Evolutionary conservation across 441 rosid genomes (phyloP), one percentile per base, ranked within the genome.

Genomic region (Gossypium schwendimanii): DNA sequence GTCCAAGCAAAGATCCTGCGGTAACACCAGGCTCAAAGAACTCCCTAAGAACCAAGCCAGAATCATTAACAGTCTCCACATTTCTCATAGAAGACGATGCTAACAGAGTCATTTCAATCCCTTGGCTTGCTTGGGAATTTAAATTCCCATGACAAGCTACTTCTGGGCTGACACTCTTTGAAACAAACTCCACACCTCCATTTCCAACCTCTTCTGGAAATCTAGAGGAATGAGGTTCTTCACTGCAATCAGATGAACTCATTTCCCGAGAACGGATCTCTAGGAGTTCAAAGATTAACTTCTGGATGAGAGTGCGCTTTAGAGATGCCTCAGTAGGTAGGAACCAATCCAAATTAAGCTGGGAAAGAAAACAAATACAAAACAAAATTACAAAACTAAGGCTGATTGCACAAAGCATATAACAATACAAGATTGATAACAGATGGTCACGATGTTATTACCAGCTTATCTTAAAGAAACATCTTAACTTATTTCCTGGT

Each of bases 1-100:
- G 90, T 53, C 83, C 84, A 69, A 88, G 87, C 78, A 89, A 86
- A 75, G 99, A 82, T 59, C 88, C 93, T 60, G 89, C 66, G 72
- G 87, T 28, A 81, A 78, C 86, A 83, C 88, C 93, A 24, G 94
- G 85, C 68, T 90, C 91, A 36, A 93, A 83, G 33, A 93, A 78
- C 72, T 95, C 97, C 80, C 89, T 86, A 26, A 95, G 95, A 75
- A 93, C 97, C 85, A 91, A 81, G 63, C 87, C 85, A 2, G 97
- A 83, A 78, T 95, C 97, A 76, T 80, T 80, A 76, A 79, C 80
- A 83, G 83, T 74, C 17, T 81, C 85, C 82, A 86, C 18, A 81
- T 83, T 85, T 76, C 86, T 87, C 84, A 81, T 59, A 68, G 95
- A 88, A 65, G 92, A 80, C 73, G 88, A 81, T 70, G 80, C 82